Evolutionary conservation across 768 basidiomycete species (phyloP).

Genomic region (Rhodocollybia butyracea): DNA sequence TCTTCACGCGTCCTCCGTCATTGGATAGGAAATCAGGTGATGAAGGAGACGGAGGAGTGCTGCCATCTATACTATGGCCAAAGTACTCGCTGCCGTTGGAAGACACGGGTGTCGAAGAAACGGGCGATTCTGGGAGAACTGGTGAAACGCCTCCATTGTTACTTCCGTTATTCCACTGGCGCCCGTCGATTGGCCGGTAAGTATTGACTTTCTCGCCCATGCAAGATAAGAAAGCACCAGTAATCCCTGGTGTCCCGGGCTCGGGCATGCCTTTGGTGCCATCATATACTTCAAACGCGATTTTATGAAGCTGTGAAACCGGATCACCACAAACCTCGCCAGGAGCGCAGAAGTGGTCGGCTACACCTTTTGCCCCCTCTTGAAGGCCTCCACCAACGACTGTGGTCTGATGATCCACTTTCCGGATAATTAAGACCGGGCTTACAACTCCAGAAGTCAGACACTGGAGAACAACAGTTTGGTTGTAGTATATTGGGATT

Average conservation of each 20-base stretch:
- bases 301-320: constrained; percentile 94
- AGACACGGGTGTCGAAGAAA: constrained; percentile 60
- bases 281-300: constrained; percentile 90
- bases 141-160: constrained; percentile 50
- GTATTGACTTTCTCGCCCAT: constrained; percentile 94
- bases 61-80: constrained; percentile 49
- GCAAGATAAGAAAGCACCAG: constrained; percentile 84
- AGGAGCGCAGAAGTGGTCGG: constrained; percentile 76
- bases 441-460: constrained; percentile 91
- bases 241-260: constrained; percentile 71
- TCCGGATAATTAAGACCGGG: constrained; percentile 90
- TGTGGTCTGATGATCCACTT: constrained; percentile 86
- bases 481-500: constrained; percentile 94
- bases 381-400: constrained; percentile 90
- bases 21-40: constrained; percentile 68
- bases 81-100: constrained; percentile 65
- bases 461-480: constrained; percentile 93
- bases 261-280: constrained; percentile 65
- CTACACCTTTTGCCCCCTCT: constrained; percentile 82
- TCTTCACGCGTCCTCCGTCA: constrained; percentile 83
- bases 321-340: constrained; percentile 93
- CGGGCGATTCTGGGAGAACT: constrained; percentile 65
- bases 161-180: constrained; percentile 64
- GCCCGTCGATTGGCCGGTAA: constrained; percentile 79
- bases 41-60: constrained; percentile 64